Evolutionary conservation across 768 basidiomycete genomes (phyloP).

Genomic region (Hortiboletus flavorubellus): DNA sequence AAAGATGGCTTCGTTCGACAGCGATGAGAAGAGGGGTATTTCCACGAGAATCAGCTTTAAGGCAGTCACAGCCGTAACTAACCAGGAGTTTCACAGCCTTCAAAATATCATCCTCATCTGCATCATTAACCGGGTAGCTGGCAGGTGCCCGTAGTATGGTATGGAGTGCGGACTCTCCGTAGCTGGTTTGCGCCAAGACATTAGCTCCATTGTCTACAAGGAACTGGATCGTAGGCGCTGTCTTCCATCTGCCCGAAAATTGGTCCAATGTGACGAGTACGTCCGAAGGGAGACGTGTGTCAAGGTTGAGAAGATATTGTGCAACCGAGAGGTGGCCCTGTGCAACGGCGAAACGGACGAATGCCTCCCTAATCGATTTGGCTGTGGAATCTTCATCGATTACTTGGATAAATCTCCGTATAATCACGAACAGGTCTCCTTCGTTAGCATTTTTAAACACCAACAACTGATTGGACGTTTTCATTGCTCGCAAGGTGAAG

Average conservation of each 20-base stretch:
- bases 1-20: not conserved
- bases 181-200: not conserved
- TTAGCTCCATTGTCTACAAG: not conserved
- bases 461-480: not conserved
- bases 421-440: not conserved
- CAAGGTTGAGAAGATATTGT: not conserved
- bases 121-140: not conserved
- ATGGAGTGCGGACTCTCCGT: not conserved
- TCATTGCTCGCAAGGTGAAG: no score
- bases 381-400: not conserved
- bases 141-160: not conserved
- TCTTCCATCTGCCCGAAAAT: not conserved
- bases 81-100: not conserved
- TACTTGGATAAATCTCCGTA: not conserved
- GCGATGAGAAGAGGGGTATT: not conserved
- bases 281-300: not conserved
- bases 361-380: not conserved
- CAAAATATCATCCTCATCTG: not conserved
- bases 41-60: not conserved
- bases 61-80: not conserved
- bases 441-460: not conserved
- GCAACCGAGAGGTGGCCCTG: not conserved
- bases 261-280: not conserved
- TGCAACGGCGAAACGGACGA: not conserved
- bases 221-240: not conserved